Conservation (phyloP, 257 asterid species). For the Plantago major region DNA sequence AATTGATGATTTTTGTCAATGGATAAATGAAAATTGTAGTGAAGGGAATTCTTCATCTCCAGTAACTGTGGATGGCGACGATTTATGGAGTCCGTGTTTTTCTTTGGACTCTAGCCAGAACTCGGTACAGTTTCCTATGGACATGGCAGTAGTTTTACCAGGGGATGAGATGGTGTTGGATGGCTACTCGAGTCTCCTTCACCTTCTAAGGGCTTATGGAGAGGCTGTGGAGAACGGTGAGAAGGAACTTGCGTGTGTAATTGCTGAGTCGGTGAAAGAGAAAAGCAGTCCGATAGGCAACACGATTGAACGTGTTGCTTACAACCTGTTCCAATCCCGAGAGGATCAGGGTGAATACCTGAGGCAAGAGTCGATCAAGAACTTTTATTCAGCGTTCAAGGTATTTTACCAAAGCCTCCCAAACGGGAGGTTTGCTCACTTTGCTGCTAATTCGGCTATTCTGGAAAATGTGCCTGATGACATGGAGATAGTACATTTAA, state of each 20-base stretch:
- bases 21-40: slow-evolving; percentile 40
- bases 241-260: slow-evolving; percentile 41
- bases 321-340: slow-evolving; percentile 39
- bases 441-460: slow-evolving; percentile 46
- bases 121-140: slow-evolving; percentile 16
- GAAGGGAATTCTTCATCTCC: slow-evolving; percentile 27
- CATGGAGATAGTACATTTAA: slow-evolving; percentile 20
- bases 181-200: slow-evolving; percentile 33
- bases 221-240: slow-evolving; percentile 58
- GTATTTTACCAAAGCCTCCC: slow-evolving; percentile 50
- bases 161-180: slow-evolving; percentile 33
- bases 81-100: slow-evolving; percentile 27
- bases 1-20: slow-evolving; percentile 24
- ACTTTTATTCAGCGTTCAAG: slow-evolving; percentile 39
- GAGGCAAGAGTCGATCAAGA: slow-evolving; percentile 48
- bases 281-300: slow-evolving; percentile 46
- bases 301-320: slow-evolving; percentile 49
- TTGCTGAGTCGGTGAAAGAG: slow-evolving; percentile 35
- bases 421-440: slow-evolving; percentile 54
- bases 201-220: slow-evolving; percentile 52
- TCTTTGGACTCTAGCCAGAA: slow-evolving; percentile 32
- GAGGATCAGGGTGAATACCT: slow-evolving; percentile 38
- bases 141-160: slow-evolving; percentile 22
- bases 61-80: slow-evolving; percentile 26
- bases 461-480: slow-evolving; percentile 44